Evolutionary conservation across 2,329 filamentous ascomycete genomes (phyloP), one percentile per base, ranked within the genome.

Genomic region (Daldinia sp.): DNA sequence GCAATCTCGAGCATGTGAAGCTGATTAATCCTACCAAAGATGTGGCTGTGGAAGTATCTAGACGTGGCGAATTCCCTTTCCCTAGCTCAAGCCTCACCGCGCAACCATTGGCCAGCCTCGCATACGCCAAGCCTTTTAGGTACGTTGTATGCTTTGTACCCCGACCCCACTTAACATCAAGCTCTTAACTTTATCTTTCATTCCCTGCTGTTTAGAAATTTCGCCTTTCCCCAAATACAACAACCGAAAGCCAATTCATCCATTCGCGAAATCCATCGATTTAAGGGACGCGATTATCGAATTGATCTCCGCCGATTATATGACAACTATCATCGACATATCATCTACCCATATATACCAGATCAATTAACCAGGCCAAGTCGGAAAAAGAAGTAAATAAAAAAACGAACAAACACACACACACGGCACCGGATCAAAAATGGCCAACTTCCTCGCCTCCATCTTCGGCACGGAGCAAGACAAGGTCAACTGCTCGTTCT

Each of bases 391-490:
- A 10, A 51, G 17, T 37, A 4, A 15, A 25, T 37, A 15, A 35
- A 25, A 27, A 9, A 37, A 43, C 37, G 17, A 39, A 25, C 5
- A 48, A 5, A 3, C 15, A 35, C 23, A 19, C n/a, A 17, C 15
- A 29, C 30, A 32, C 34, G 48, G 32, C 10, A 35, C 11, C 4
- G 17, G 3, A 29, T 1, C 54, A 17, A 64, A 45, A 23, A 97
- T 97, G 94, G 94, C 94, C 76, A 97, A 97, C 85, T 98, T 97
- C 78, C 91, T 99, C 78, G 95, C 95, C 75, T 97, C 93, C 77
- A 99, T 99, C 82, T 99, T 99, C 85, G 95, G 95, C 75, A 99
- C 95, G 27, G 95, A 99, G 86, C 95, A 98, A 80, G 95, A 99
- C 89, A 99, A 94, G 78, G 94, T 97, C 83, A 97, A 98, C 87